Evolutionary conservation across 2,329 filamentous ascomycete genomes (phyloP).

Genomic region (Penicillium concentricum): DNA sequence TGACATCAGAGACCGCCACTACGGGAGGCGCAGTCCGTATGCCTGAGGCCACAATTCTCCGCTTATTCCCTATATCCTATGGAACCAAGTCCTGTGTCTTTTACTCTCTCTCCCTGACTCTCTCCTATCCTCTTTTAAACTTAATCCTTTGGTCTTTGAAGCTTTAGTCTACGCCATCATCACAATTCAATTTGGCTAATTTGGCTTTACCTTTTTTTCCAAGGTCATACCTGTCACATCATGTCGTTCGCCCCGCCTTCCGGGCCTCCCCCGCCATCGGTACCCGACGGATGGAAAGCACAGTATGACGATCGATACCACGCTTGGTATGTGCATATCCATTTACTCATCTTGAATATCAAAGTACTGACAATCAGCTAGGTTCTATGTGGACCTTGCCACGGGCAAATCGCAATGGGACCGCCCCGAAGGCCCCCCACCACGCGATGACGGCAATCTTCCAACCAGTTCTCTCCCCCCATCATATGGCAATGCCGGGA

Average conservation of each 20-base stretch:
- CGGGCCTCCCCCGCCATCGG: constrained; percentile 57
- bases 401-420: constrained; percentile 94
- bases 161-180: not conserved
- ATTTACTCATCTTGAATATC: not conserved
- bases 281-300: constrained; percentile 80
- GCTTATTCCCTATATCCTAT: constrained; percentile 5
- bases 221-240: not conserved
- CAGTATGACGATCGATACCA: constrained; percentile 86
- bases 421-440: constrained; percentile 68
- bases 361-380: constrained; percentile 33
- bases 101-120: not conserved
- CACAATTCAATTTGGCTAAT: not conserved
- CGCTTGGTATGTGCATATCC: constrained; percentile 61
- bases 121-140: not conserved
- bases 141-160: not conserved
- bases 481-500: constrained; percentile 59
- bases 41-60: constrained; percentile 8
- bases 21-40: constrained; percentile 11
- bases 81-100: not conserved
- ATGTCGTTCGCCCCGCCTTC: constrained; percentile 45
- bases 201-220: not conserved
- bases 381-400: constrained; percentile 87
- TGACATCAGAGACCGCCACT: constrained; percentile 17
- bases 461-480: constrained; percentile 47
- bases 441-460: constrained; percentile 37